Base-by-base conservation (phyloP, 73 alveolate genomes). In the Tetrahymena thermophila region DNA sequence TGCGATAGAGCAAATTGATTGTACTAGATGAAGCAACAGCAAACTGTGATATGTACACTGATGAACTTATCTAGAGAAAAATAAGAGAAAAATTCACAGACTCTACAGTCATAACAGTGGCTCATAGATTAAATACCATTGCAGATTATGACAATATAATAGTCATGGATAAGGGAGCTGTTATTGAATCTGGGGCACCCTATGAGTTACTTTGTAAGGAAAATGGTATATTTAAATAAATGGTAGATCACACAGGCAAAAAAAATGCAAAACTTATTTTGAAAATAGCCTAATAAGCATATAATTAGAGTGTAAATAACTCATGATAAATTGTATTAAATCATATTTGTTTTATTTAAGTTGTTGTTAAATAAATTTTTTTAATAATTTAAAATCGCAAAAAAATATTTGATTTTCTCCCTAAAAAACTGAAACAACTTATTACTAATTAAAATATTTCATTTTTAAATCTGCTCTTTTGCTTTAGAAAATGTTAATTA, bases 11-110 rank as follows among this genome's bases (percentile, higher is more conserved):
- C 95, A 97, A 98, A 94, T 96, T 99, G 4, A 98, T 99, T 11
- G 89, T 99, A 56, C 97, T 99, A 93, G 99, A 99, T 96, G 99
- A 99, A 96, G 99, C 99, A 85, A 98, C 99, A 14, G 99, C 99
- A 93, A 99, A 98, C 95, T 98, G 98, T 85, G 99, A 99, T 96
- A 95, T 98, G 94, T 94, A 95, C 94, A 98, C 99, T 34, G 99
- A 98, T 93, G 97, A 98, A 56, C 96, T 96, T 28, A 97, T 99
- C 83, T 96, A 98, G 96, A 98, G 95, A 85, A 95, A 98, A 15
- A 97, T 99, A 57, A 95, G 98, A 57, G 94, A 97, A 37, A 97
- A 97, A 85, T 96, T 98, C 93, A 50, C 96, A 71, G 98, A 98
- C 44, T 97, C 98, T 23, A 98, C 99, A 16, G 97, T 99, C 93